Evolutionary conservation across 352 stramenopile genomes (phyloP).

Genomic region (Stramenopiles sp.): DNA sequence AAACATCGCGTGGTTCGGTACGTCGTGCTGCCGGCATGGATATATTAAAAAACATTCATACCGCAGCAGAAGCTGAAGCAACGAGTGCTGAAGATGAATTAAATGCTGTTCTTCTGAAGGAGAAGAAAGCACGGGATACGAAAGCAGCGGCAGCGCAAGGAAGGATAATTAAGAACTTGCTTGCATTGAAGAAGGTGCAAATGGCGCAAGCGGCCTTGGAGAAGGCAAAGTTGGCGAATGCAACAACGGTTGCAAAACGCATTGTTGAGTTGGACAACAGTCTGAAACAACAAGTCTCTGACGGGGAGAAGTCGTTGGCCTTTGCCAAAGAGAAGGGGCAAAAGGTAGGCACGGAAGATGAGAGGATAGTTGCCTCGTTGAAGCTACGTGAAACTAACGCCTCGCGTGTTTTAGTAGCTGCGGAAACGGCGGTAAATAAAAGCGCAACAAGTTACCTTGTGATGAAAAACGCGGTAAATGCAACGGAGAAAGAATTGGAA

Average conservation of each 20-base stretch:
- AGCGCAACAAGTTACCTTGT: neutral
- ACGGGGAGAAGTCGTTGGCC: neutral
- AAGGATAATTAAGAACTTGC: neutral
- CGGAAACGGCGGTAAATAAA: neutral
- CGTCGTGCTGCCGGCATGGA: slow-evolving; percentile 4
- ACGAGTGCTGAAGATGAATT: neutral
- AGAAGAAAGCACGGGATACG: neutral
- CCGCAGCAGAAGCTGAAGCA: neutral
- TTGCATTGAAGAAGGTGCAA: slow-evolving; percentile 1
- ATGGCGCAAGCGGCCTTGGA: neutral
- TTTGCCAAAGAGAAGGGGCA: neutral
- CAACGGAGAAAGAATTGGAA: neutral
- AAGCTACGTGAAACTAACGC: neutral
- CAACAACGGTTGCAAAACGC: neutral
- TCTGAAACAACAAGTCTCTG: neutral
- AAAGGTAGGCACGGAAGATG: neutral
- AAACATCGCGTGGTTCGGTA: neutral
- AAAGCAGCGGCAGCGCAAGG: neutral
- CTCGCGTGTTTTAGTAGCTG: neutral
- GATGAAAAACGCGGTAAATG: neutral
- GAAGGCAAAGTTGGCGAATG: slow-evolving; percentile 2
- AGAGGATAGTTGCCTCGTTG: neutral
- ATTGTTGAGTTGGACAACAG: neutral
- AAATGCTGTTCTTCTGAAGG: neutral
- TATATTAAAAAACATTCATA: neutral